These are phyloP conservation scores for Penicillium manginii DNA, from an alignment of 495 filamentous ascomycete species.

Conservation along the genomic window DNA sequence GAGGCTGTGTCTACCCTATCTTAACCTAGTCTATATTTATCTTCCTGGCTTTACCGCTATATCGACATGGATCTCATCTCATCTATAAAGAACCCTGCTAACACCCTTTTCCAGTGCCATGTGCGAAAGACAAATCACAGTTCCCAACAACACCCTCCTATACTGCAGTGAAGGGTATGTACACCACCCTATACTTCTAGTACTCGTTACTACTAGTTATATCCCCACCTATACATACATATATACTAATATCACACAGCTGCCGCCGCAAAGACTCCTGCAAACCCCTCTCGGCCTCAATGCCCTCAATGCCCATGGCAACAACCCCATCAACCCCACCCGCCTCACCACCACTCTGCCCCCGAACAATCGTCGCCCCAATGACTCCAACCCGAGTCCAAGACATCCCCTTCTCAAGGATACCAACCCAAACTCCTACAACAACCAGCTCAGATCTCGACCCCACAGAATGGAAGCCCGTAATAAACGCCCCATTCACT, in stretches of 20 bases:
- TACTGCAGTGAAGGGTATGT: constrained; percentile 61
- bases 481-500: constrained; percentile 34
- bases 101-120: constrained; percentile 51
- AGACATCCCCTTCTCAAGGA: constrained; percentile 39
- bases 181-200: neutral
- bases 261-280: constrained; percentile 57
- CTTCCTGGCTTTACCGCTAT: neutral
- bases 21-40: constrained; percentile 1
- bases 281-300: constrained; percentile 51
- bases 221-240: neutral
- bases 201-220: too few relatives aligned
- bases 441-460: constrained; percentile 54
- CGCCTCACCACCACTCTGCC: constrained; percentile 40
- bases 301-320: constrained; percentile 34
- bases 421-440: constrained; percentile 46
- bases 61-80: constrained; percentile 3
- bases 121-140: constrained; percentile 69
- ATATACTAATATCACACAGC: constrained; percentile 27
- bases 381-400: constrained; percentile 45
- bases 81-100: constrained; percentile 30
- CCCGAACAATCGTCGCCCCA: constrained; percentile 48
- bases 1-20: constrained; percentile 12
- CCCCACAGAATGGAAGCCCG: constrained; percentile 62
- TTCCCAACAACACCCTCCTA: constrained; percentile 63
- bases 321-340: constrained; percentile 25